Percentiles rank a stretch among this genome's conserved stretches.
Conservation (phyloP, 2,329 filamentous ascomycete species). For the Chaetomium globosum region DNA sequence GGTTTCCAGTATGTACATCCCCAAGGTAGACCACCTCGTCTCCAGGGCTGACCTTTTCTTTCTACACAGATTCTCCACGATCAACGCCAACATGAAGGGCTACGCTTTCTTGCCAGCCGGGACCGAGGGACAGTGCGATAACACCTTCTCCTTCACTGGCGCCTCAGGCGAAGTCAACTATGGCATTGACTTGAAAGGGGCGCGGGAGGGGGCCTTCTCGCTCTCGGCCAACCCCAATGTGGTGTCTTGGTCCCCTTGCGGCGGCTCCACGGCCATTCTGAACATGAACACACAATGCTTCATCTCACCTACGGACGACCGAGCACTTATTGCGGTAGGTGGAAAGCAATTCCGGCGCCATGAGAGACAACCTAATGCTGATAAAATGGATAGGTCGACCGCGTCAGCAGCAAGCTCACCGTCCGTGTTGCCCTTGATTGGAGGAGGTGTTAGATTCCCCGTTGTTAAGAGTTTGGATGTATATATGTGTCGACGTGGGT, state of each 20-base stretch:
- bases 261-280: slow-evolving; percentile 27
- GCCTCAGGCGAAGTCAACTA: slow-evolving; percentile 14
- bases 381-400: slow-evolving; percentile 25
- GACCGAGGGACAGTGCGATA: slow-evolving; percentile 23
- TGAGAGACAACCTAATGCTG: background rate
- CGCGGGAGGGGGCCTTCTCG: slow-evolving; percentile 25
- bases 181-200: slow-evolving; percentile 20
- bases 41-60: background rate
- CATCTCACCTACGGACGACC: slow-evolving; percentile 20
- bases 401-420: slow-evolving; percentile 25
- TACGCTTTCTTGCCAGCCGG: slow-evolving; percentile 29
- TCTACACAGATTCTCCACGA: slow-evolving; percentile 20
- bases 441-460: slow-evolving; percentile 9
- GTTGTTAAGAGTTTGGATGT: background rate
- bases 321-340: slow-evolving; percentile 27
- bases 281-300: slow-evolving; percentile 26
- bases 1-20: slow-evolving; percentile 28
- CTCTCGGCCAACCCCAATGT: slow-evolving; percentile 27
- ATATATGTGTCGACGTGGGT: background rate
- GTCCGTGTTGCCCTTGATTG: slow-evolving; percentile 13
- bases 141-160: slow-evolving; percentile 33
- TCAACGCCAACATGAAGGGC: slow-evolving; percentile 22
- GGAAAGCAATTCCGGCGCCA: background rate
- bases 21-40: background rate
- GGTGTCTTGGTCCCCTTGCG: slow-evolving; percentile 27